Base-by-base conservation (phyloP, 371 early-diverging fungal species). In the Actinomucor elegans region DNA sequence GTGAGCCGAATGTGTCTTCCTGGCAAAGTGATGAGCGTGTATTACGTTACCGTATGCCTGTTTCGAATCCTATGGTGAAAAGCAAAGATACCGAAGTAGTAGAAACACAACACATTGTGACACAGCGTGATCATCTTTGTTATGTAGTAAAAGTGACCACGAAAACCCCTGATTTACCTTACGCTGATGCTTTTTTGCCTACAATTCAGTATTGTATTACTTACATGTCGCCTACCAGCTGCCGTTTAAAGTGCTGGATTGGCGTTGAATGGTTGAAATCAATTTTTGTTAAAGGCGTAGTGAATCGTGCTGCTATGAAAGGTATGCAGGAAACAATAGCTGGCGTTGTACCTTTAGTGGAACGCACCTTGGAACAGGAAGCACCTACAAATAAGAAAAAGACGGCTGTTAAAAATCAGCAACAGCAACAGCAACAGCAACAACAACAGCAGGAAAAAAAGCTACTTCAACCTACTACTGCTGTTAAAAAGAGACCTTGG, bases 111-210 rank as follows among this genome's bases (percentile, higher is more conserved):
- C 51, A 58, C 9, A 67, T 80, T 12, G 49, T 75, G 2, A 34
- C 54, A 15, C 66, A 79, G 49, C 66, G 75, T 27, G 69, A 73
- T 2, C 45, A 64, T 33, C 18, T 61, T 49, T 66, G 40, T 21
- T 77, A 77, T 54, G 59, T 64, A 5, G 64, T 76, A 38, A 15
- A 65, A 15, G 52, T 67, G 40, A 49, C 64, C 20, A 68, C 82
- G 42, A 55, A 77, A 34, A 71, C 78, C 7, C 70, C 75, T 3
- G 50, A 54, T 36, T 38, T 84, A 56, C 80, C 81, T 1, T 84
- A 81, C 54, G 77, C 79, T 8, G 84, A 84, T 57, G 76, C 80
- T 0, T 84, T 84, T 51, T 52, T 75, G 5, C 82, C 84, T 1
- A 51, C 62, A 11, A 57, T 79, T 18, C 73, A 76, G 24, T 77